Conservation (phyloP, 768 basidiomycete species). For the Amanita fuliginea region DNA sequence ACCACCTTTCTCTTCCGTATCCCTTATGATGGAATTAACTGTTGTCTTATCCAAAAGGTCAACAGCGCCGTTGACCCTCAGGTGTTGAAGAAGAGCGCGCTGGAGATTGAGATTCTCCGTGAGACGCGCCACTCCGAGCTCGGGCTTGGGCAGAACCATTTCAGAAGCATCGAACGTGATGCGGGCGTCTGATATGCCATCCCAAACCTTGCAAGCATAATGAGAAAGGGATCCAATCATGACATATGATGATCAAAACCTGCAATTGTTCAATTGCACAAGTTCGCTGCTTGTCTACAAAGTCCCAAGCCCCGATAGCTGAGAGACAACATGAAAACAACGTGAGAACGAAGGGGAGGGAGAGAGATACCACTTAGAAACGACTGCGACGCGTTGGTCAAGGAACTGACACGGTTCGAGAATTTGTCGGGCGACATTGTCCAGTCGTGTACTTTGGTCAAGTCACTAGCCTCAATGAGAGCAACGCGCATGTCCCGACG, state of each 20-base stretch:
- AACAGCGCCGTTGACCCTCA: constrained; percentile 41
- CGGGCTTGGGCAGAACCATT: constrained; percentile 18
- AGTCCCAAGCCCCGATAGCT: constrained; percentile 82
- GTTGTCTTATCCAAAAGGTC: constrained; percentile 61
- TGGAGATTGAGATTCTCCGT: constrained; percentile 94
- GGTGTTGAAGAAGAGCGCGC: constrained; percentile 61
- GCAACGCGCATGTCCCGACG: constrained; percentile 50
- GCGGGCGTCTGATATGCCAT: constrained; percentile 74
- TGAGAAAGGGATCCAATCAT: not conserved
- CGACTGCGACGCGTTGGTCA: constrained; percentile 61
- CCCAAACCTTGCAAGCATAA: constrained; percentile 61
- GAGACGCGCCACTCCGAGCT: constrained; percentile 61
- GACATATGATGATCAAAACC: constrained; percentile 28
- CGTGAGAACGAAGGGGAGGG: not conserved
- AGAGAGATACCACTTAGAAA: constrained; percentile 52
- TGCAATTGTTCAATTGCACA: constrained; percentile 78
- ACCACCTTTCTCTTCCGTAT: constrained; percentile 37
- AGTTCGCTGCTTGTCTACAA: constrained; percentile 60
- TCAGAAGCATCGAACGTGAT: constrained; percentile 59
- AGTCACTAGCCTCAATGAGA: constrained; percentile 74
- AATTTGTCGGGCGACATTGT: constrained; percentile 36
- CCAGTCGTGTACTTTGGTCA: constrained; percentile 65
- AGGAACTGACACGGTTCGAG: constrained; percentile 81
- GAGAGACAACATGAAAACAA: constrained; percentile 1
- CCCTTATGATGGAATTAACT: constrained; percentile 59